Base-by-base conservation (phyloP, 139 green algal species). In the Chlamydomonas schloesseri region DNA sequence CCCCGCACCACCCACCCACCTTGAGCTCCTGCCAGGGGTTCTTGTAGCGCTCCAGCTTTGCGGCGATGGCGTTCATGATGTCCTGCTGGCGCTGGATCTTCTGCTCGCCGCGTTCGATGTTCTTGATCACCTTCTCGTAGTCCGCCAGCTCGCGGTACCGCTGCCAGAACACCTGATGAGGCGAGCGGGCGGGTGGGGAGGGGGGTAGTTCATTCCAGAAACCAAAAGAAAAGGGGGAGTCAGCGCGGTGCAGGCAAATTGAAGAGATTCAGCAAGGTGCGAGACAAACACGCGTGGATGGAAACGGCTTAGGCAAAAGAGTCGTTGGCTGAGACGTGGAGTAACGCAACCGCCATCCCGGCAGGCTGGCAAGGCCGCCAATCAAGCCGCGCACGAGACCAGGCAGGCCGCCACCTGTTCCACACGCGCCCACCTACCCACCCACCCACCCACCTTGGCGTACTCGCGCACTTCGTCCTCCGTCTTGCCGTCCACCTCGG, bases 11-110 rank as follows among this genome's bases (percentile, higher is more conserved):
- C 42, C 42, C 42, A 50, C 89, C 0, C 47, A 96, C 87, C 86
- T 95, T 95, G 74, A 97, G 90, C 65, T 97, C 96, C 60, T 94
- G 92, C 98, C 97, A 99, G 29, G 98, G 98, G 94, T 99, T 99
- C 50, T 93, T 93, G 94, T 99, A 99, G 60, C 92, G 88, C 50
- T 95, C 95, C 87, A 99, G 91, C 95, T 99, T 99, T 82, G 86
- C 84, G 18, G 90, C 92, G 29, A 99, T 96, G 20, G 95, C 94
- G 65, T 94, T 88, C 95, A 98, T 96, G 87, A 99, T 98, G 91
- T 97, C 93, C 76, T 94, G 84, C 92, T 99, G 74, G 89, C 96
- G 89, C 92, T 97, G 93, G 71, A 99, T 97, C 89, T 97, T 96
- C 88, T 94, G 88, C 93, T 99, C 97, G 34, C 97, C 98, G 0